phyloP scores from a whole-genome alignment of 2,329 filamentous ascomycete species.

The Esteya vermicola region DNA sequence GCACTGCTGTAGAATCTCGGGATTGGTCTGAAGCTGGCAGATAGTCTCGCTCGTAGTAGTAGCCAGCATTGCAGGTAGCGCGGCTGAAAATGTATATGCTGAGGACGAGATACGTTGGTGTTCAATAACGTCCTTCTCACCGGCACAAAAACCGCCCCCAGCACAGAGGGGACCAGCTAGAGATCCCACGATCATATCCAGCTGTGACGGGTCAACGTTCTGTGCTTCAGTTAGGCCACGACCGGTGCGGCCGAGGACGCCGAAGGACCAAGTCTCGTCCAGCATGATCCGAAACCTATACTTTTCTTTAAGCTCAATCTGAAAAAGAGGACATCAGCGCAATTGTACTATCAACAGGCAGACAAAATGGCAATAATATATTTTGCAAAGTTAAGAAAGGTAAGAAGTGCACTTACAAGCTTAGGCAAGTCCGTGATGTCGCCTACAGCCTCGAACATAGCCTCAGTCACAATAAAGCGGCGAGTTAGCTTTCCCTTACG shows the following conservation, averaged over 20 bases:
- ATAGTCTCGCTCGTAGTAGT: conserved; percentile 93
- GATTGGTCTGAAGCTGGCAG: conserved; percentile 70
- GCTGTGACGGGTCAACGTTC: conserved; percentile 81
- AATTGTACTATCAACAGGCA: no score
- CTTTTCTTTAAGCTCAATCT: conserved; percentile 83
- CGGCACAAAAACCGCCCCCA: conserved; percentile 91
- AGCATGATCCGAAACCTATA: conserved; percentile 98
- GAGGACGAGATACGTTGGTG: conserved; percentile 90
- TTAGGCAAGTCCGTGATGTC: conserved; percentile 76
- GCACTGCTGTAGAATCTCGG: conserved; percentile 63
- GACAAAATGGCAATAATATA: not conserved
- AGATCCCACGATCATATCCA: conserved; percentile 96
- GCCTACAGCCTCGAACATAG: conserved; percentile 79
- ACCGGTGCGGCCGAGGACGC: conserved; percentile 80
- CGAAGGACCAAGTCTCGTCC: conserved; percentile 96
- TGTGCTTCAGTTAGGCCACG: conserved; percentile 90
- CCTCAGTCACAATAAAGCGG: conserved; percentile 92
- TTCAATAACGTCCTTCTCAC: conserved; percentile 79
- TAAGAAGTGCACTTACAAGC: conserved; percentile 41
- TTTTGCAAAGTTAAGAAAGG: not conserved
- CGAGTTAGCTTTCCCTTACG: conserved; percentile 76
- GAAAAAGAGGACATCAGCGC: no score
- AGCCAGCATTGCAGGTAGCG: conserved; percentile 81
- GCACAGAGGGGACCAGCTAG: conserved; percentile 81
- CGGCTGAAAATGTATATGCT: conserved; percentile 91